These are phyloP conservation scores for Trichosporon inkin DNA, from an alignment of 1,284 basidiomycete species.

Conservation along the genomic window DNA sequence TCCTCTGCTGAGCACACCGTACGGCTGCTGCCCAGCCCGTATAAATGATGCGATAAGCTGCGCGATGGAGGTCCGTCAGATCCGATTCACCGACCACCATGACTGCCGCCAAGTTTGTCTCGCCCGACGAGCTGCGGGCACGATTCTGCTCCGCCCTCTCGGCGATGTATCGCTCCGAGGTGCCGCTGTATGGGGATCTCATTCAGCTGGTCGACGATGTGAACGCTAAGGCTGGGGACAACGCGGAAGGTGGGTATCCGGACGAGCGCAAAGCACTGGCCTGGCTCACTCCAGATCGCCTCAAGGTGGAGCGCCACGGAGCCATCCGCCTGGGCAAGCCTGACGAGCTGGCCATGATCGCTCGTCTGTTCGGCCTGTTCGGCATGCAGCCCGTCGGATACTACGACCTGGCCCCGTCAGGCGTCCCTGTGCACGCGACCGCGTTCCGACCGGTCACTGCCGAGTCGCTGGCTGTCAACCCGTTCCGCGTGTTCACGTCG, in stretches of 20 bases:
- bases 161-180: conserved; percentile 49
- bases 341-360: conserved; percentile 45
- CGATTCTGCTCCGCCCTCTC: conserved; percentile 46
- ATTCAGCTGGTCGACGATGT: conserved; percentile 48
- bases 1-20: not conserved
- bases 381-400: conserved; percentile 52
- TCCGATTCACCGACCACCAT: not conserved
- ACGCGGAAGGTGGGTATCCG: conserved; percentile 14
- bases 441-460: conserved; percentile 47
- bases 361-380: conserved; percentile 46
- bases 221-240: conserved; percentile 29
- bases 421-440: conserved; percentile 52
- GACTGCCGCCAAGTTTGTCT: conserved; percentile 11
- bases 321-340: conserved; percentile 51
- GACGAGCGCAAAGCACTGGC: not conserved
- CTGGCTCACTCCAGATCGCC: conserved; percentile 33
- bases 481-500: conserved; percentile 51
- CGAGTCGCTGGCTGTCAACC: conserved; percentile 44
- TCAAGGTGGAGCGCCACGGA: conserved; percentile 51
- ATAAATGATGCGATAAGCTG: not conserved
- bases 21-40: not conserved
- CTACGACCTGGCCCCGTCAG: conserved; percentile 50
- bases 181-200: conserved; percentile 51
- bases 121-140: conserved; percentile 41
- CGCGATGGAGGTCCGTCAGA: not conserved